A percentile compares a stretch with the other conserved stretches of the same genome.
These are phyloP conservation scores for Chytriomyces sp. DNA, from an alignment of 192 early-diverging fungal species.

Conservation along the genomic window DNA sequence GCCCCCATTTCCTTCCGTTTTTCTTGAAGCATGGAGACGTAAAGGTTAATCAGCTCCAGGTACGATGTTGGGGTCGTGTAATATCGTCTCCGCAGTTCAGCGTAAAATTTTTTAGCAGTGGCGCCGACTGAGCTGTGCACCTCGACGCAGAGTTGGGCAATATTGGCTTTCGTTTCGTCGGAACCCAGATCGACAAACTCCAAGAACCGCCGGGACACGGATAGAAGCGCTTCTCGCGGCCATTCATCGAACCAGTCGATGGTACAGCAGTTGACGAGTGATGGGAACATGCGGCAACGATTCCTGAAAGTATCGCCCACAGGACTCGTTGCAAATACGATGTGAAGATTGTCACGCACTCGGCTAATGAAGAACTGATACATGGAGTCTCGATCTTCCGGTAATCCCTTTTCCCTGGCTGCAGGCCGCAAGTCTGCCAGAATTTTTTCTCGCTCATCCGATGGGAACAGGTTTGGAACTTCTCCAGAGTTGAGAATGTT, in stretches of 20 bases:
- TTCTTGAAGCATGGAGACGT: conserved; percentile 62
- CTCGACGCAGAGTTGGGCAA: conserved; percentile 64
- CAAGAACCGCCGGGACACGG: conserved; percentile 60
- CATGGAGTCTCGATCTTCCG: conserved; percentile 62
- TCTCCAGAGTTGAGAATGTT: conserved; percentile 67
- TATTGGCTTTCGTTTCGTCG: conserved; percentile 58
- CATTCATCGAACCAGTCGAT: conserved; percentile 71
- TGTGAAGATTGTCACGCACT: conserved; percentile 64
- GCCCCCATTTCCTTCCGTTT: conserved; percentile 61
- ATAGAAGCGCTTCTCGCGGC: conserved; percentile 62
- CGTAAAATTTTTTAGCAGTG: conserved; percentile 55
- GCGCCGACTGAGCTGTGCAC: conserved; percentile 61
- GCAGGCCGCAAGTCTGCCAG: conserved; percentile 57
- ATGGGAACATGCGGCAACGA: conserved; percentile 65
- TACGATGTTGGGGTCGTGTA: conserved; percentile 68
- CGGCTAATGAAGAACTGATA: conserved; percentile 67
- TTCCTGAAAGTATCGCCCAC: conserved; percentile 65
- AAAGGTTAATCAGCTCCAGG: conserved; percentile 65
- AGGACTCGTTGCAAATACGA: conserved; percentile 64
- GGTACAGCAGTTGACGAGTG: conserved; percentile 66
- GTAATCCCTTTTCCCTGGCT: conserved; percentile 59
- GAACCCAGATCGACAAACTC: conserved; percentile 65
- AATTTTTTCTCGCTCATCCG: conserved; percentile 66
- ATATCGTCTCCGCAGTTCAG: conserved; percentile 59
- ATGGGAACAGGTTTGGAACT: conserved; percentile 64